phyloP scores from a whole-genome alignment of 2,329 filamentous ascomycete genomes.

The Coniochaeta ligniaria region DNA sequence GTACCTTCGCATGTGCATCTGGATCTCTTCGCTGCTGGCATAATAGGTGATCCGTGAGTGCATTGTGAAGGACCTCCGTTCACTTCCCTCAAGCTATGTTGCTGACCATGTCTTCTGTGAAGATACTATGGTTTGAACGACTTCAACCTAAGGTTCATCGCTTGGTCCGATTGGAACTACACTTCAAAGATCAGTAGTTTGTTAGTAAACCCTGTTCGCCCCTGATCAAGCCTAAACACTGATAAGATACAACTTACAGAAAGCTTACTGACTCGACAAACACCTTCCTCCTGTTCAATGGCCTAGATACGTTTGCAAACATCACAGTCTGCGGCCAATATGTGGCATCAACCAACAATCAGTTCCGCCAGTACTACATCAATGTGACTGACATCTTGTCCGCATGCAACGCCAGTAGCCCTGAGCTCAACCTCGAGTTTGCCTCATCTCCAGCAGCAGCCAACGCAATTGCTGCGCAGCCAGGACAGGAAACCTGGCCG shows the following conservation, averaged over 20 bases:
- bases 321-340: conserved; percentile 46
- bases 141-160: conserved; percentile 52
- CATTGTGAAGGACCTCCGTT: not conserved
- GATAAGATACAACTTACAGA: not conserved
- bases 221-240: not conserved
- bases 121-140: conserved; percentile 50
- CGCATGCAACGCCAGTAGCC: conserved; percentile 26
- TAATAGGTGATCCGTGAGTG: conserved; percentile 39
- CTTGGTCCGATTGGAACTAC: conserved; percentile 55
- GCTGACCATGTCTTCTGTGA: not conserved
- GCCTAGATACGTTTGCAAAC: conserved; percentile 53
- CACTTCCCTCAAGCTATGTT: not conserved
- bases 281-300: conserved; percentile 54
- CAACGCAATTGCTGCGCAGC: conserved; percentile 40
- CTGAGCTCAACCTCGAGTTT: conserved; percentile 44
- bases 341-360: conserved; percentile 52
- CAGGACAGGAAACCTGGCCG: conserved; percentile 44
- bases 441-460: conserved; percentile 41
- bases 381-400: conserved; percentile 41
- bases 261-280: conserved; percentile 20
- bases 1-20: conserved; percentile 54
- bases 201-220: conserved; percentile 16
- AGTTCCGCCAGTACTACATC: conserved; percentile 56
- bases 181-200: conserved; percentile 37
- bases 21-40: conserved; percentile 43